These are phyloP conservation scores for Biscogniauxia sp. DNA, from an alignment of 2,329 filamentous ascomycete species.

Conservation along the genomic window DNA sequence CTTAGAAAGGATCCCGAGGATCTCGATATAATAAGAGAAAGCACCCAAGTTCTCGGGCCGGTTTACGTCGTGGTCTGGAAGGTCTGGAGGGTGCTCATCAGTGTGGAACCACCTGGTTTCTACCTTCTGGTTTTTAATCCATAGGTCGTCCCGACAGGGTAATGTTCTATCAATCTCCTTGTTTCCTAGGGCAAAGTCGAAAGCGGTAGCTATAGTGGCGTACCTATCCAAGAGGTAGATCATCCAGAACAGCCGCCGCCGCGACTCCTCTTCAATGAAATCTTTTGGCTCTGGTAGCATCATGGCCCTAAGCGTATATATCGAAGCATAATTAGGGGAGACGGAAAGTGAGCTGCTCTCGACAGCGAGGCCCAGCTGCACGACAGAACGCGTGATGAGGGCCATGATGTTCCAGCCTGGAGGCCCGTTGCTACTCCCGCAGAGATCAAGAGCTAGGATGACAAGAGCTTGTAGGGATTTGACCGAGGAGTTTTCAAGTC, in stretches of 20 bases:
- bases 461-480: slow-evolving; percentile 84
- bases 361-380: slow-evolving; percentile 81
- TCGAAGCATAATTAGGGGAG: slow-evolving; percentile 76
- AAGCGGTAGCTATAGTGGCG: slow-evolving; percentile 85
- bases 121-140: slow-evolving; percentile 77
- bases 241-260: slow-evolving; percentile 89
- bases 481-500: slow-evolving; percentile 85
- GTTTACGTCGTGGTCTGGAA: slow-evolving; percentile 61
- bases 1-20: slow-evolving; percentile 80
- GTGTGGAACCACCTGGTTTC: slow-evolving; percentile 80
- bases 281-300: slow-evolving; percentile 78
- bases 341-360: slow-evolving; percentile 78
- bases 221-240: slow-evolving; percentile 88
- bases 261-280: slow-evolving; percentile 86
- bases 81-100: slow-evolving; percentile 41
- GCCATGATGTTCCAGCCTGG: slow-evolving; percentile 92
- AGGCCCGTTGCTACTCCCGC: slow-evolving; percentile 83
- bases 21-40: slow-evolving; percentile 88
- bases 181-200: slow-evolving; percentile 86
- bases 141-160: slow-evolving; percentile 84
- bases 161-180: slow-evolving; percentile 85
- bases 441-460: slow-evolving; percentile 80
- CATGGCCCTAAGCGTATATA: slow-evolving; percentile 84
- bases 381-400: slow-evolving; percentile 81
- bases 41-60: slow-evolving; percentile 79